These are phyloP conservation scores for Vanrija sp. DNA, from an alignment of 1,284 basidiomycete species.

Conservation along the genomic window DNA sequence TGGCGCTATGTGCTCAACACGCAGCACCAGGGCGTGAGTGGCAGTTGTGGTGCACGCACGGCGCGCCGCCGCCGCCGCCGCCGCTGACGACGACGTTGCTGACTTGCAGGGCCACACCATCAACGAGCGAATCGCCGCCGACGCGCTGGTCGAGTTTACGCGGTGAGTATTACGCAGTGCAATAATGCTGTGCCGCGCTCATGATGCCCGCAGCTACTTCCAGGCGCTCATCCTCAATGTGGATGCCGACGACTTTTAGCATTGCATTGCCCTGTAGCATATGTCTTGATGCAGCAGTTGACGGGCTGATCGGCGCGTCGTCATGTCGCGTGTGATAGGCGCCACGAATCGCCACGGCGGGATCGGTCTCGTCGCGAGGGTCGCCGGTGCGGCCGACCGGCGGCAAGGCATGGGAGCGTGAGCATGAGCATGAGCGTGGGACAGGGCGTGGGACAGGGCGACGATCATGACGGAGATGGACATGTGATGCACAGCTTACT, in stretches of 20 bases:
- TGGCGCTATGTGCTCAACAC: constrained; percentile 17
- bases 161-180: background rate
- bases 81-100: background rate
- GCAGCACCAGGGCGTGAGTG: constrained; percentile 13
- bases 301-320: too few relatives aligned
- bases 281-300: too few relatives aligned
- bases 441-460: too few relatives aligned
- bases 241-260: constrained; percentile 15
- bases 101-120: constrained; percentile 22
- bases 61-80: background rate
- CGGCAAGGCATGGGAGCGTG: too few relatives aligned
- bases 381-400: too few relatives aligned
- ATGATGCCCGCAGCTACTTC: constrained; percentile 11
- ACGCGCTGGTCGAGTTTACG: constrained; percentile 25
- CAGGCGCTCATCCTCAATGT: constrained; percentile 32
- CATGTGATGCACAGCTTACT: background rate
- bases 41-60: background rate
- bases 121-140: constrained; percentile 30
- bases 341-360: too few relatives aligned
- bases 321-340: too few relatives aligned
- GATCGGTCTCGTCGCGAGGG: too few relatives aligned
- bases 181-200: background rate
- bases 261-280: too few relatives aligned
- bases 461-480: too few relatives aligned
- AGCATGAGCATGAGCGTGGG: too few relatives aligned